Base-by-base conservation (phyloP, 768 basidiomycete species). In the Tricholoma sp. region DNA sequence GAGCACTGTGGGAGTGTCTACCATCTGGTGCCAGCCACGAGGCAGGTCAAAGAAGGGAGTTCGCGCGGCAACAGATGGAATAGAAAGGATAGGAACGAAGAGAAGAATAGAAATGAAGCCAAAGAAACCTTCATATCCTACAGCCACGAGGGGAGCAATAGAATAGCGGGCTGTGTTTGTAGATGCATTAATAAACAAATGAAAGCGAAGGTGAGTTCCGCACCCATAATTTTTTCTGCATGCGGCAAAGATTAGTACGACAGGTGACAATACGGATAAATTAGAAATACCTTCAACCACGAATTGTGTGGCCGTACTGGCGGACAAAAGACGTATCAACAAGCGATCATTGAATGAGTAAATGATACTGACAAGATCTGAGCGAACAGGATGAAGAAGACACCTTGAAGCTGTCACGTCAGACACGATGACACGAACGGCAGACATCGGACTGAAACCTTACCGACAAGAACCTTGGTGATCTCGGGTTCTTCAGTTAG, bases 61-160 rank as follows among this genome's bases (percentile, higher is more conserved):
- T 41, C 80, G 71, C 59, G 85, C 70, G 17, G 87, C 74, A 63
- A 92, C 71, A 36, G 83, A 81, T 45, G 85, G 77, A 55, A 88
- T 78, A 3, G 92, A 81, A 60, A 96, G 77, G 67, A 97, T 75
- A 0, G 94, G 92, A 75, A 97, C 80, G 60, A 85, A 80, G 42
- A 91, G 60, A 39, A 94, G 64, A 64, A 97, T 87, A 29, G 91
- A 88, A 62, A 90, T 61, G 17, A 86, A 75, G 55, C 97, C 97
- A 66, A 96, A 98, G 58, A 95, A 76, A 42, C 97, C 97, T 73
- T 99, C 97, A 59, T 81, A 91, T 20, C 95, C 94, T 58, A 98
- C 97, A 10, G 96, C 95, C 56, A 94, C 83, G 36, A 98, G 80
- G 12, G 97, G 96, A 47, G 85, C 83, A 39, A 98, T 88, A 33